phyloP scores from a whole-genome alignment of 768 basidiomycete species.

The Psilocybe subaeruginosa region DNA sequence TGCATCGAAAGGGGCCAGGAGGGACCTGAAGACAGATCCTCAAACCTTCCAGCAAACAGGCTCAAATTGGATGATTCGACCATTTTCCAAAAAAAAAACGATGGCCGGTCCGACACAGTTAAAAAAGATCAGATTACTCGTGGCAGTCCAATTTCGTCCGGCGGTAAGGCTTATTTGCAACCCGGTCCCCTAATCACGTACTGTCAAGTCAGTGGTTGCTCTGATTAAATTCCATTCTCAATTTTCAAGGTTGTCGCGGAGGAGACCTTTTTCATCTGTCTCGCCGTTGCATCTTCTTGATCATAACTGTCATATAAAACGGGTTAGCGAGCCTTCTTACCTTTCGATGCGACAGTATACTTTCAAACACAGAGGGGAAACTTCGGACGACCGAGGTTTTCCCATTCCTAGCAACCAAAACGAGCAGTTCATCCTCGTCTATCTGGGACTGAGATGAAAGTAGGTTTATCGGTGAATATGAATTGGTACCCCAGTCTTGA shows the following conservation, averaged over 20 bases:
- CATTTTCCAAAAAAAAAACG: slow-evolving; percentile 12
- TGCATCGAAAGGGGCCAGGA: slow-evolving; percentile 8
- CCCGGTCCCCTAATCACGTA: slow-evolving; percentile 3
- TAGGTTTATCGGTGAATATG: slow-evolving; percentile 27
- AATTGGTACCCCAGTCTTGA: slow-evolving; percentile 1
- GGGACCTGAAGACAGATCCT: slow-evolving; percentile 16
- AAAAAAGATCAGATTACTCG: slow-evolving; percentile 18
- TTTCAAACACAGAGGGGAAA: slow-evolving; percentile 25
- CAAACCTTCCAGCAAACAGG: slow-evolving; percentile 18
- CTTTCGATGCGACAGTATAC: slow-evolving; percentile 6
- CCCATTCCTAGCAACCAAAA: slow-evolving; percentile 24
- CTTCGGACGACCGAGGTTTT: slow-evolving; percentile 35
- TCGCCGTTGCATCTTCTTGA: neutral
- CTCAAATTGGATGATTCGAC: slow-evolving; percentile 8
- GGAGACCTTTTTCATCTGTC: neutral
- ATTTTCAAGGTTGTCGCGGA: neutral
- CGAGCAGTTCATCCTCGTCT: slow-evolving; percentile 15
- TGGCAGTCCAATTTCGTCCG: slow-evolving; percentile 26
- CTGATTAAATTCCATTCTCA: neutral
- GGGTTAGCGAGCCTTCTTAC: slow-evolving; percentile 9
- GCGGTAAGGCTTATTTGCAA: slow-evolving; percentile 32
- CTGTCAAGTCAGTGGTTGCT: neutral
- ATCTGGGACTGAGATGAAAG: slow-evolving; percentile 20
- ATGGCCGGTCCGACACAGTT: slow-evolving; percentile 23
- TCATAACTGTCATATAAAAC: neutral